These are phyloP conservation scores for Candida tallmaniae DNA, from an alignment of 805 yeast genomes.

Conservation along the genomic window DNA sequence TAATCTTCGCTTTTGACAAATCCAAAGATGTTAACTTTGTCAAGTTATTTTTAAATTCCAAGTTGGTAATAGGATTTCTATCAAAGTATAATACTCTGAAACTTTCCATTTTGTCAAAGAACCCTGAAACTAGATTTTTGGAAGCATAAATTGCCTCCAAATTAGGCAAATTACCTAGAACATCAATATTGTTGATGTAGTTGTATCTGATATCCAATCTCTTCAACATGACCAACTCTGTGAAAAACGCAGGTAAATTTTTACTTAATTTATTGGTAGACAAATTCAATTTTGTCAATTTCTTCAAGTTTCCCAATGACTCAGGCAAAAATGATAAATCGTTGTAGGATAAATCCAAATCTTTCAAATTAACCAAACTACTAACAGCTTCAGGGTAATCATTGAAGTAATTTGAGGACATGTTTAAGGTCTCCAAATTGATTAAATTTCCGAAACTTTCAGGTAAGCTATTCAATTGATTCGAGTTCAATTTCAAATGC, in stretches of 20 bases:
- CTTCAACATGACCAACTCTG: slow-evolving; percentile 51
- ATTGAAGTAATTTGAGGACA: slow-evolving; percentile 72
- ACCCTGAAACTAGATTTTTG: slow-evolving; percentile 69
- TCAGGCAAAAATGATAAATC: slow-evolving; percentile 58
- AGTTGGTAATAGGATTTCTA: slow-evolving; percentile 77
- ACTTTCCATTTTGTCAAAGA: slow-evolving; percentile 57
- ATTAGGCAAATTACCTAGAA: slow-evolving; percentile 52
- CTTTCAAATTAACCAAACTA: slow-evolving; percentile 51
- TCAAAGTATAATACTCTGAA: slow-evolving; percentile 69
- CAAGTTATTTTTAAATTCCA: slow-evolving; percentile 51
- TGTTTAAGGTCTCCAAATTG: slow-evolving; percentile 56
- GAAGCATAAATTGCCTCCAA: slow-evolving; percentile 71
- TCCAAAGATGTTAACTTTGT: slow-evolving; percentile 65
- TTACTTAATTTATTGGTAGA: slow-evolving; percentile 65
- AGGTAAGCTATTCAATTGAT: slow-evolving; percentile 63
- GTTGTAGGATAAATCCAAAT: slow-evolving; percentile 81
- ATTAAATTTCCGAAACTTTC: slow-evolving; percentile 51
- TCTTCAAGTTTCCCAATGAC: slow-evolving; percentile 52
- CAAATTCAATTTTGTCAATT: slow-evolving; percentile 64
- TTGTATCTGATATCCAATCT: slow-evolving; percentile 79
- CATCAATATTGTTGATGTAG: slow-evolving; percentile 48
- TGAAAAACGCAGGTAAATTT: slow-evolving; percentile 49
- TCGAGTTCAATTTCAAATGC: slow-evolving; percentile 66
- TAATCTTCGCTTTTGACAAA: slow-evolving; percentile 75
- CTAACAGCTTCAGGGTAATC: slow-evolving; percentile 63